Base-by-base conservation (phyloP, 208 protist genomes). In the Acanthamoeba triangularis region DNA sequence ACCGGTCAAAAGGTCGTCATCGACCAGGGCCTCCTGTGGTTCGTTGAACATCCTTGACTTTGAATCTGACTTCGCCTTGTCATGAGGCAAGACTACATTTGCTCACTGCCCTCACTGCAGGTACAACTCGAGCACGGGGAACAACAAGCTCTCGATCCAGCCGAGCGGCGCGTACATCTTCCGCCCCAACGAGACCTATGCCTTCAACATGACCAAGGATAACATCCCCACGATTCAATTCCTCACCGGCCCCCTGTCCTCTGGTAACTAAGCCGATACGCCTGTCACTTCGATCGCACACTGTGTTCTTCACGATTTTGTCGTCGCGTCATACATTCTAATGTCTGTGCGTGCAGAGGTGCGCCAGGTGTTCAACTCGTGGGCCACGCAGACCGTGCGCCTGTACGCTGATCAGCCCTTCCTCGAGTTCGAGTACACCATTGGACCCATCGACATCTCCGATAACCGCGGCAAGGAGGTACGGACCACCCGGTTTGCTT, bases 111-210 rank as follows among this genome's bases (percentile, higher is more conserved):
- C 59, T 76, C 0, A 54, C 11, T 7, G n/a, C 28, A 76, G 67
- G 67, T 82, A 69, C 61, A 69, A 93, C 65, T 72, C 47, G 47
- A 93, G 88, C 88, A 90, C 82, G 33, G 82, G 82, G 6, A 93
- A 93, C 61, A 78, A 76, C 61, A 49, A 47, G 35, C n/a, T 25
- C 10, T 76, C 88, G 0, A 44, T 14, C 30, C 61, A 93, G 52
- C 47, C 88, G 7, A 80, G 37, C 28, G 88, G 88, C n/a, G 88
- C 88, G 11, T 93, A 93, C 49, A 93, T 93, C 41, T 93, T 93
- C 65, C 35, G 88, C 25, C 88, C 88, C n/a, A 93, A 93, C 65
- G 33, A 47, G 61, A 78, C 88, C 28, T 56, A 93, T 61, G 35
- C 88, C 35, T 76, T 93, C 37, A 69, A 41, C 72, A 82, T 82